Evolutionary conservation across 169 alveolate species (phyloP).

Genomic region (Besnoitia besnoiti): DNA sequence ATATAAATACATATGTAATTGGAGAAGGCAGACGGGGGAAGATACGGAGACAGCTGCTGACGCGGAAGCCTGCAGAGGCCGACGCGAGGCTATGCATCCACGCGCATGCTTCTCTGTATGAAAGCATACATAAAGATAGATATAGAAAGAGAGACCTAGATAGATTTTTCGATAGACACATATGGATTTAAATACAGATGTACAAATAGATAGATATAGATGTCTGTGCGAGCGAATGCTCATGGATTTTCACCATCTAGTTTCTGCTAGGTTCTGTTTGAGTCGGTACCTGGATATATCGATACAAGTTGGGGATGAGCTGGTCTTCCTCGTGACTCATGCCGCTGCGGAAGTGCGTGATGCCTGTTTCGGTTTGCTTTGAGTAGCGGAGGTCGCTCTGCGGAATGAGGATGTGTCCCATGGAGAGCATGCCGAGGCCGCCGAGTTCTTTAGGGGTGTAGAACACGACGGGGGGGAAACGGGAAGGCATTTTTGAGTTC

Average conservation of each 20-base stretch:
- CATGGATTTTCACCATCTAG: no score
- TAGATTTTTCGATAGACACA: no score
- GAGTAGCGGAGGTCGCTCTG: slow-evolving; percentile 97
- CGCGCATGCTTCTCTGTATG: not conserved
- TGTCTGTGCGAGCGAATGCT: no score
- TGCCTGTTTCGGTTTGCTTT: slow-evolving; percentile 98
- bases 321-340: slow-evolving; percentile 99
- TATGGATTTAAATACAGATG: not conserved
- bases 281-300: slow-evolving; percentile 82
- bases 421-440: slow-evolving; percentile 99
- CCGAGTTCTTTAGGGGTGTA: slow-evolving; percentile 98
- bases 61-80: no score
- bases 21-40: no score
- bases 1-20: not conserved
- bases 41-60: no score
- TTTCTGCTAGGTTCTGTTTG: no score
- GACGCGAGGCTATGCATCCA: not conserved
- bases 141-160: no score
- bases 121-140: no score
- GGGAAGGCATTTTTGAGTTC: slow-evolving; percentile 99
- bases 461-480: slow-evolving; percentile 99
- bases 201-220: not conserved
- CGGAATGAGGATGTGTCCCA: slow-evolving; percentile 99
- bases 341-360: slow-evolving; percentile 99
- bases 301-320: slow-evolving; percentile 98